phyloP scores from a whole-genome alignment of 2,329 filamentous ascomycete genomes.

The Byssothecium circinans region DNA sequence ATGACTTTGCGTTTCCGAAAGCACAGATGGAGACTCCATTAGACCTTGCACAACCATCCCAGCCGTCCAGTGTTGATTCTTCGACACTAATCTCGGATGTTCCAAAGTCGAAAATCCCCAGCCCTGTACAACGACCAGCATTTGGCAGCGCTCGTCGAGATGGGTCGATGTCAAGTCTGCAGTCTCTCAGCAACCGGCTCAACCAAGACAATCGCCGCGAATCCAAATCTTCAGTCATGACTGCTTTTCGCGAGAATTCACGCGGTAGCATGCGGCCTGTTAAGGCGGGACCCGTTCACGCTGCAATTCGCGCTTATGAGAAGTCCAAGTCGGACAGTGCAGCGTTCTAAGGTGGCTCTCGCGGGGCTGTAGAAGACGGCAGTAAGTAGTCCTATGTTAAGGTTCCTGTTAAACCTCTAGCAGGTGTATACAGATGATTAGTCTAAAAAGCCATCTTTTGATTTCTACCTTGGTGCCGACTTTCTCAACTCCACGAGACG shows the following conservation, averaged over 20 bases:
- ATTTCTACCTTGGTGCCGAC: no score
- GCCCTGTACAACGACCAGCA: slow-evolving; percentile 38
- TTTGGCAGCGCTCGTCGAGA: slow-evolving; percentile 43
- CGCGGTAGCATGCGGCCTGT: slow-evolving; percentile 14
- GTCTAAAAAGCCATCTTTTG: no score
- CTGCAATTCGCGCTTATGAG: slow-evolving; percentile 9
- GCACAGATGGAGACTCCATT: slow-evolving; percentile 4
- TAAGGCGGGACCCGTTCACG: slow-evolving; percentile 18
- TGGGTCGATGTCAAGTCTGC: slow-evolving; percentile 42
- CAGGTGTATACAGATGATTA: no score
- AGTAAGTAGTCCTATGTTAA: no score
- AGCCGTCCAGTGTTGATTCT: not conserved
- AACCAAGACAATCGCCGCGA: slow-evolving; percentile 25
- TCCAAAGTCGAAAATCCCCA: slow-evolving; percentile 47
- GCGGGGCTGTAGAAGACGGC: no score
- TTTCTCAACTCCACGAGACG: no score
- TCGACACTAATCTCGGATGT: slow-evolving; percentile 10
- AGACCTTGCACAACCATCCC: not conserved
- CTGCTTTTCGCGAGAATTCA: slow-evolving; percentile 27
- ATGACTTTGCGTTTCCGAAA: slow-evolving; percentile 31
- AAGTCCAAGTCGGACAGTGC: not conserved
- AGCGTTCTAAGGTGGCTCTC: no score
- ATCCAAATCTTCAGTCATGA: slow-evolving; percentile 35
- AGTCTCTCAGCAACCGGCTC: slow-evolving; percentile 27
- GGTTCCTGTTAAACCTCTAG: no score